A percentile compares a stretch with the other conserved stretches of the same genome.
These are phyloP conservation scores for Carex scoparia DNA, from an alignment of 176 grass and related monocot genomes.

Conservation along the genomic window DNA sequence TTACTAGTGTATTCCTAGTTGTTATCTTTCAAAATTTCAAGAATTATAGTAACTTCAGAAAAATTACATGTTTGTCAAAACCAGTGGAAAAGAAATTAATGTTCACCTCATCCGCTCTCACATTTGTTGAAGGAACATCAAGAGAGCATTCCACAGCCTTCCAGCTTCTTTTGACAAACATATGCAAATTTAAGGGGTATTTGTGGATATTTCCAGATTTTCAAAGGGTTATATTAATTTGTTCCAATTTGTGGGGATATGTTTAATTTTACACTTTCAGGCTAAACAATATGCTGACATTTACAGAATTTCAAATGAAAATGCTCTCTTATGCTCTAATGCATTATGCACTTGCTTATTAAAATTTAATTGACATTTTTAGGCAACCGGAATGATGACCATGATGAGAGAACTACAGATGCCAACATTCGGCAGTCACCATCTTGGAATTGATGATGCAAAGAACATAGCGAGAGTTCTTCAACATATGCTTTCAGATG, in stretches of 20 bases:
- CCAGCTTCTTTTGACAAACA: neutral
- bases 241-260: neutral
- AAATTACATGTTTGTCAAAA: neutral
- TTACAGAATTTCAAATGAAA: neutral
- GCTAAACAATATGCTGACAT: neutral
- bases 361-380: conserved; percentile 6
- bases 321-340: conserved; percentile 8
- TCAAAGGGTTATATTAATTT: neutral
- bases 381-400: conserved; percentile 91
- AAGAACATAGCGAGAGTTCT: conserved; percentile 83
- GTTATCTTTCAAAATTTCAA: neutral
- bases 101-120: neutral
- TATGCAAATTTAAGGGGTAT: neutral
- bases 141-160: neutral
- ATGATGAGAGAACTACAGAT: conserved; percentile 84
- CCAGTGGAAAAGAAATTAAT: neutral
- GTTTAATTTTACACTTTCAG: neutral
- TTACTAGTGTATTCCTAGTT: neutral
- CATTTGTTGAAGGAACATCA: neutral
- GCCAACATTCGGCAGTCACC: conserved; percentile 59
- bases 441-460: conserved; percentile 85
- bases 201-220: neutral
- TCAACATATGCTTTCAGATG: conserved; percentile 72
- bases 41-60: neutral
- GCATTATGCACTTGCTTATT: neutral